Evolutionary conservation across 2,329 filamentous ascomycete genomes (phyloP), one percentile per base, ranked within the genome.

Genomic region (Trichoderma koningiopsis): DNA sequence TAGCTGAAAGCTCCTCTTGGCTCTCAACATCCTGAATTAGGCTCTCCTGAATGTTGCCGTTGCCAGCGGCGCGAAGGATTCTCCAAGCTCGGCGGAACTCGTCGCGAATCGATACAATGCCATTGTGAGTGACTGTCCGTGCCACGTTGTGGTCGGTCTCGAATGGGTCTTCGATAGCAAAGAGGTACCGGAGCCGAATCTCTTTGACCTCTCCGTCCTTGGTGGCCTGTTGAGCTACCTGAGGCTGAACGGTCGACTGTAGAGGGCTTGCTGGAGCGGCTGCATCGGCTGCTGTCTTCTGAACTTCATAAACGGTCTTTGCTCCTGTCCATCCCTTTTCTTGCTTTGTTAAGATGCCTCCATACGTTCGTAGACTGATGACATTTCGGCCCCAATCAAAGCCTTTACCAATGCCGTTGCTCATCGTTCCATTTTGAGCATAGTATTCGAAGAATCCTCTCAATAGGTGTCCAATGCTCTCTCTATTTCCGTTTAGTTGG

Each of bases 91-190:
- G 87, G 22, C 92, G 86, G 75, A 97, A 96, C 79, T 97, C 93
- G 74, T 96, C 91, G 52, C 92, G 85, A 70, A 97, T 96, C 0
- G 90, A 87, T 1, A 92, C 90, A 72, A 97, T 92, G 2, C 93
- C 93, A 70, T 89, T 87, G 75, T 95, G 92, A 7, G 91, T 94
- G 0, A 97, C 93, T 0, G 93, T 97, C 61, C 93, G 85, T 3
- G 92, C 94, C 40, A 97, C 91, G 74, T 97, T 97, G 79, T 97
- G 93, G 52, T 93, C 90, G 2, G 89, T 81, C 81, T 97, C 93
- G 75, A 97, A 97, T 0, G 94, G 94, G 77, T 97, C 94, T 77
- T 97, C 94, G 70, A 97, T 94, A 37, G 93, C 92, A 73, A 97
- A 92, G 5, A 97, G 85, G 77, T 93, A 97, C 14, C 93, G 88